Evolutionary conservation across 2,329 filamentous ascomycete species (phyloP), one percentile per base, ranked within the genome.

Genomic region (Amauroascus niger): DNA sequence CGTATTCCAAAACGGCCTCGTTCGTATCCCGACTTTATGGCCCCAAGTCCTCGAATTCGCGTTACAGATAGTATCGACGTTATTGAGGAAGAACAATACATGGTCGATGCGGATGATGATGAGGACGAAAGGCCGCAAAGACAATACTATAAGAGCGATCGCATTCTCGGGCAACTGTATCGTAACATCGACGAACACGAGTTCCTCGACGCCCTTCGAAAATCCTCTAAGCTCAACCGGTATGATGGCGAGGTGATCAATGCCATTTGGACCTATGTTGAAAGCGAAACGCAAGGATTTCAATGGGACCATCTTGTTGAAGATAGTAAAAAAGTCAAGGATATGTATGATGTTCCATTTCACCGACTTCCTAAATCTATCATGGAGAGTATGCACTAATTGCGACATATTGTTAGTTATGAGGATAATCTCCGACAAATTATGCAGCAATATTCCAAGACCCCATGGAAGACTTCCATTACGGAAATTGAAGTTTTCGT

Each of bases 171-270:
- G 0, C 68, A 75, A 3, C 72, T 94, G 0, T 93, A 86, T 63
- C 80, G 86, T 1, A 78, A 76, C 0, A 82, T 94, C 9, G 81
- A 94, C 60, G 87, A 93, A 65, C 74, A 75, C 44, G 75, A 77
- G 50, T 85, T 90, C 41, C 84, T 83, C 72, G 60, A 67, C 7
- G 65, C 77, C 4, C 67, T 82, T 78, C 37, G 71, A 66, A 43
- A 62, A 64, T 13, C 59, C 48, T 0, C 58, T 66, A 3, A 61
- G 59, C 6, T 61, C 11, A 32, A 32, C 1, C 48, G 32, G 32
- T 13, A 14, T 6, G 37, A 26, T 39, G 47, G 28, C 4, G 39
- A n/a, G 41, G 56, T 68, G 52, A 54, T 70, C 59, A 28, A 62
- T 24, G 56, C 55, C 4, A 56, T 65, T 35, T 61, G 59, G 58